Conservation (phyloP, 495 filamentous ascomycete genomes). For the Penicillium herquei region DNA sequence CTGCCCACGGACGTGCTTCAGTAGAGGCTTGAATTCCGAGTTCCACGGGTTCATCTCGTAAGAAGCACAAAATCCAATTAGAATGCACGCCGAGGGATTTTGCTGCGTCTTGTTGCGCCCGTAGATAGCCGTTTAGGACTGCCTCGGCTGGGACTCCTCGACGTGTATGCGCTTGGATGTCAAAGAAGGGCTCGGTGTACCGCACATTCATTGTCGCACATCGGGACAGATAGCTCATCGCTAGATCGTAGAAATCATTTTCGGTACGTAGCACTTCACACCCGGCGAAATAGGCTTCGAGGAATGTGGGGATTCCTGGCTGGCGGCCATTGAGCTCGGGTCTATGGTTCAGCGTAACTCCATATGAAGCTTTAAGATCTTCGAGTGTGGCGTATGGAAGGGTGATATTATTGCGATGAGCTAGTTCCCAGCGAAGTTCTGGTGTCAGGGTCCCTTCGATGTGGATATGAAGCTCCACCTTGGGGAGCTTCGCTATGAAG, state of each 20-base stretch:
- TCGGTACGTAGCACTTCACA: slow-evolving; percentile 37
- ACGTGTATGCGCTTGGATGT: slow-evolving; percentile 42
- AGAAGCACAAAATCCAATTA: slow-evolving; percentile 41
- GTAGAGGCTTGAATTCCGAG: slow-evolving; percentile 25
- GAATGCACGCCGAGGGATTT: slow-evolving; percentile 26
- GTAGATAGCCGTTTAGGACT: slow-evolving; percentile 35
- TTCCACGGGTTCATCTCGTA: slow-evolving; percentile 33
- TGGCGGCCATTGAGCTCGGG: slow-evolving; percentile 32
- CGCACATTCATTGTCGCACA: slow-evolving; percentile 37
- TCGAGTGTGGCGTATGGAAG: slow-evolving; percentile 32
- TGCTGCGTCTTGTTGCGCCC: slow-evolving; percentile 31
- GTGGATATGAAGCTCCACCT: slow-evolving; percentile 45
- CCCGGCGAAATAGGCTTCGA: slow-evolving; percentile 42
- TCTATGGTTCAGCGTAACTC: slow-evolving; percentile 33
- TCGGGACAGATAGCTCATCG: slow-evolving; percentile 35
- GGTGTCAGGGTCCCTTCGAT: slow-evolving; percentile 46
- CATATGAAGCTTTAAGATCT: slow-evolving; percentile 29
- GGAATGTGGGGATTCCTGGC: slow-evolving; percentile 35
- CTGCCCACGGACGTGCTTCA: slow-evolving; percentile 30
- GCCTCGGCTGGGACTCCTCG: slow-evolving; percentile 30
- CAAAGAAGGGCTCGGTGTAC: slow-evolving; percentile 45
- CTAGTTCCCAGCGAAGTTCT: slow-evolving; percentile 34
- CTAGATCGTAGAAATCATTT: slow-evolving; percentile 43
- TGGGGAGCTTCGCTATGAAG: slow-evolving; percentile 36
- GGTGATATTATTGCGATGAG: slow-evolving; percentile 35